Percentiles rank a stretch among this genome's conserved stretches.
These are phyloP conservation scores for Saccharomycopsis schoenii DNA, from an alignment of 805 yeast species.

Conservation along the genomic window DNA sequence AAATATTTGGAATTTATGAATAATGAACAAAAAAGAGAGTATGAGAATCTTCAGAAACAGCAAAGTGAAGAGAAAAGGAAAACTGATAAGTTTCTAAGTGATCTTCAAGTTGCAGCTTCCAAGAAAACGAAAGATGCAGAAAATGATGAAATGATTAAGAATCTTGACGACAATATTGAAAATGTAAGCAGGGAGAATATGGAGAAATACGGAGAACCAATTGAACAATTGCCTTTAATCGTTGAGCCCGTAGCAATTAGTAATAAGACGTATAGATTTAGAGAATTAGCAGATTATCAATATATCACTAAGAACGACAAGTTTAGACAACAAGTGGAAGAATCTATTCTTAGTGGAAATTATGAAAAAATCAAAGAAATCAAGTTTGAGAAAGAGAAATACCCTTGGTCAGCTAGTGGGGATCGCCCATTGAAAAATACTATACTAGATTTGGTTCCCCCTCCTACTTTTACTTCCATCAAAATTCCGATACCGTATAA, in stretches of 20 bases:
- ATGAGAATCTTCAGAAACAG: neutral
- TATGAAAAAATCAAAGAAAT: conserved; percentile 32
- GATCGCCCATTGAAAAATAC: conserved; percentile 2
- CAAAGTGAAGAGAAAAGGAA: conserved; percentile 3
- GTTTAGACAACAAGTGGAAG: conserved; percentile 32
- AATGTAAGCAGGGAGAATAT: conserved; percentile 25
- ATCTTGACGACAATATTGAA: conserved; percentile 45
- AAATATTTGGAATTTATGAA: conserved; percentile 4
- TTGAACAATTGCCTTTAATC: conserved; percentile 25
- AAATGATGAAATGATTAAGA: conserved; percentile 28
- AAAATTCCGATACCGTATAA: conserved; percentile 70
- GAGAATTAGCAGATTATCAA: conserved; percentile 87
- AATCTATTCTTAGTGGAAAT: conserved; percentile 35
- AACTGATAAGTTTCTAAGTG: conserved; percentile 14
- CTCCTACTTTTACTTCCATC: conserved; percentile 71
- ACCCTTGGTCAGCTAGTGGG: conserved; percentile 16
- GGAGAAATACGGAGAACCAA: neutral
- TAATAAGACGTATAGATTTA: conserved; percentile 60
- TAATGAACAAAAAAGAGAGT: neutral
- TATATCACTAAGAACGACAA: conserved; percentile 48
- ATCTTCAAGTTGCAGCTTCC: conserved; percentile 20
- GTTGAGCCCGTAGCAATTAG: conserved; percentile 59
- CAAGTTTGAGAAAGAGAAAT: conserved; percentile 21
- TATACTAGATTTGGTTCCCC: conserved; percentile 59
- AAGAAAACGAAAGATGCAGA: conserved; percentile 31